These are phyloP conservation scores for Malassezia vespertilionis DNA, from an alignment of 1,284 basidiomycete species.

Conservation along the genomic window DNA sequence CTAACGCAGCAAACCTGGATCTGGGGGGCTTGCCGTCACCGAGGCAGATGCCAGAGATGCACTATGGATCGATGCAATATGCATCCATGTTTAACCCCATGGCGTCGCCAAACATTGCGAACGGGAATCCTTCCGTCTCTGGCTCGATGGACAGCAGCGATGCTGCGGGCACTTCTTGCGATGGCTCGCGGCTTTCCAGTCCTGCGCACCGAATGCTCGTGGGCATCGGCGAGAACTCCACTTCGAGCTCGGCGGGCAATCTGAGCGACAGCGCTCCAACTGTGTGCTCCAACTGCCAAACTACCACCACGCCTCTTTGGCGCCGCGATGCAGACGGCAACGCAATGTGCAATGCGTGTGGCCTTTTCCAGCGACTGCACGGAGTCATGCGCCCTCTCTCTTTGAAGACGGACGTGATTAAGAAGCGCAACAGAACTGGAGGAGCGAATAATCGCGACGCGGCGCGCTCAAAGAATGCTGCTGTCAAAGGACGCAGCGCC, in stretches of 20 bases:
- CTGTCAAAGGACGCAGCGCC: neutral
- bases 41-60: too few relatives aligned
- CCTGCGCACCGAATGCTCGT: too few relatives aligned
- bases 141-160: neutral
- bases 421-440: slow-evolving; percentile 59
- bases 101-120: neutral
- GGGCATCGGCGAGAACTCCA: too few relatives aligned
- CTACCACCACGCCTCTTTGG: slow-evolving; percentile 90
- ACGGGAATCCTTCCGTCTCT: neutral
- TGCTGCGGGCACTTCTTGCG: neutral
- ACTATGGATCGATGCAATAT: too few relatives aligned
- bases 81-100: neutral
- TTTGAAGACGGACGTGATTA: slow-evolving; percentile 92
- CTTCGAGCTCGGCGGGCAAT: slow-evolving; percentile 16
- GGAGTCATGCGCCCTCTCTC: slow-evolving; percentile 85
- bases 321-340: slow-evolving; percentile 87
- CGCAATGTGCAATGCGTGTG: slow-evolving; percentile 59
- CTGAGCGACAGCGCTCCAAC: slow-evolving; percentile 52
- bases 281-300: slow-evolving; percentile 84
- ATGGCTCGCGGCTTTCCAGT: neutral
- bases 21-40: too few relatives aligned
- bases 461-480: neutral
- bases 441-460: neutral
- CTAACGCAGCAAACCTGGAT: too few relatives aligned
- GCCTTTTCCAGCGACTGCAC: slow-evolving; percentile 66